phyloP scores from a whole-genome alignment of 441 rosid genomes.

The Syzygium malaccense region DNA sequence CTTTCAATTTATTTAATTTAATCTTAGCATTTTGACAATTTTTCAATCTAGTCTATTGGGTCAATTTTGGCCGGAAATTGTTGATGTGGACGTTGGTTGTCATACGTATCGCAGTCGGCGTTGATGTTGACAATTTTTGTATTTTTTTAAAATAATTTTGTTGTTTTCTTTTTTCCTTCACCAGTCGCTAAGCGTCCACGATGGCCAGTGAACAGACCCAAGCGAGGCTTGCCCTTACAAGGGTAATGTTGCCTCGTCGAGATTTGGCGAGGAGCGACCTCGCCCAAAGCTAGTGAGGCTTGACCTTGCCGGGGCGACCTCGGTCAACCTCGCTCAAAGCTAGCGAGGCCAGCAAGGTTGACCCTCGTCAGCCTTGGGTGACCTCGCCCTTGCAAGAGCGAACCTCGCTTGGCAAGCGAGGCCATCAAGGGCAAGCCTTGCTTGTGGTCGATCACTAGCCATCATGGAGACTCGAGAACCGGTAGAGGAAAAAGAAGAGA shows the following conservation, averaged over 20 bases:
- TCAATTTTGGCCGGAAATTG: fast-evolving
- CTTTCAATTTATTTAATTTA: too few species aligned
- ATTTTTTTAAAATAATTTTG: fast-evolving
- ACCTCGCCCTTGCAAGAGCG: too few species aligned
- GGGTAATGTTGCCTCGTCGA: fast-evolving
- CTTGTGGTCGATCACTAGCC: background rate
- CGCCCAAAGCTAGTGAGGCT: background rate
- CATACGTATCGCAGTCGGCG: fast-evolving
- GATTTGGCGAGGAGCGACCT: background rate
- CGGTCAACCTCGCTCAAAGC: background rate
- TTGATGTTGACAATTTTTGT: fast-evolving
- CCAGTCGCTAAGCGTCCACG: fast-evolving
- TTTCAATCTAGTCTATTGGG: background rate
- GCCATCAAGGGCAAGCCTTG: fast-evolving
- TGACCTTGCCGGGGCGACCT: background rate
- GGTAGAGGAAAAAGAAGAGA: fast-evolving
- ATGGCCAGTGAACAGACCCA: fast-evolving
- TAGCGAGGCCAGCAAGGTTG: background rate
- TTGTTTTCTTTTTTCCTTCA: background rate
- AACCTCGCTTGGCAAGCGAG: background rate
- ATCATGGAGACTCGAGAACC: background rate
- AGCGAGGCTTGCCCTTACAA: fast-evolving
- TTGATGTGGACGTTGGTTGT: fast-evolving
- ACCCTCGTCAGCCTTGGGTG: too few species aligned
- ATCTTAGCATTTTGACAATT: too few species aligned